These are phyloP conservation scores for Kappamyces sp. DNA, from an alignment of 192 early-diverging fungal species.

Conservation along the genomic window DNA sequence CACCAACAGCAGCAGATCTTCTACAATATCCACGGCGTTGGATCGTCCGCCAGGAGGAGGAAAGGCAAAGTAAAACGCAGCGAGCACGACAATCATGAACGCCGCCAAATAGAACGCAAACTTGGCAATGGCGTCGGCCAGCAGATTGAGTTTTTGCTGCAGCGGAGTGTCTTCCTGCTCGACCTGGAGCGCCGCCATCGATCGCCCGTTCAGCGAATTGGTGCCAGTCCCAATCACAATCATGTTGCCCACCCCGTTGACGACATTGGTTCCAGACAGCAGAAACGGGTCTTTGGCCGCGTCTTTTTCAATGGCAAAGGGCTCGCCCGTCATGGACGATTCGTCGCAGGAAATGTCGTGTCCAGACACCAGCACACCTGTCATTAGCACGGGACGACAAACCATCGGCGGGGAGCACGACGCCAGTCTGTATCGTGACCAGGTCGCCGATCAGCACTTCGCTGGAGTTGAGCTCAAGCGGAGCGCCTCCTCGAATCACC, in stretches of 20 bases:
- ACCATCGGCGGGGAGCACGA: conserved; percentile 93
- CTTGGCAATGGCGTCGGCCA: conserved; percentile 93
- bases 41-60: not conserved
- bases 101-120: conserved; percentile 78
- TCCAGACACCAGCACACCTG: conserved; percentile 57
- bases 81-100: conserved; percentile 77
- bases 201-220: conserved; percentile 83
- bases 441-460: conserved; percentile 91
- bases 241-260: conserved; percentile 83
- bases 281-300: conserved; percentile 73
- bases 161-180: conserved; percentile 87
- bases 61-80: conserved; percentile 72
- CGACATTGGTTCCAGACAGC: conserved; percentile 86
- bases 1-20: conserved; percentile 51
- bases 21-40: conserved; percentile 4
- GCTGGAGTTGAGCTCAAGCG: conserved; percentile 66
- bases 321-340: conserved; percentile 87
- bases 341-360: conserved; percentile 87
- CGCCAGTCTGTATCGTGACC: conserved; percentile 78
- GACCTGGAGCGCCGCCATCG: conserved; percentile 79
- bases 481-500: conserved; percentile 68
- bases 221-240: conserved; percentile 78
- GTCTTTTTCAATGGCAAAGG: conserved; percentile 76
- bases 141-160: conserved; percentile 78
- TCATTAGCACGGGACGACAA: too few species aligned